Percentiles rank a stretch among this genome's conserved stretches.
These are phyloP conservation scores for Candida verbasci DNA, from an alignment of 805 yeast genomes.

Conservation along the genomic window DNA sequence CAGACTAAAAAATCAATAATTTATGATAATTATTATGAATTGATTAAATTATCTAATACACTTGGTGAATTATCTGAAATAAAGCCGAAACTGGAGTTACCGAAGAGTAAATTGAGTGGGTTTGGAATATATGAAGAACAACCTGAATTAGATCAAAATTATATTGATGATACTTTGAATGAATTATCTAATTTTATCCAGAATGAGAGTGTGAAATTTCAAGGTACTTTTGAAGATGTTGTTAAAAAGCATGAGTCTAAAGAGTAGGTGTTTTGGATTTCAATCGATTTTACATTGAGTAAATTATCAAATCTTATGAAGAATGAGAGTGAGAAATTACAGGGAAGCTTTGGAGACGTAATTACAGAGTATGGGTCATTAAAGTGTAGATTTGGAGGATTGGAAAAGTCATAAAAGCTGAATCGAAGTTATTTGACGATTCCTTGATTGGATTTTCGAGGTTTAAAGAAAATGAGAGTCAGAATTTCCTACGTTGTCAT, in stretches of 20 bases:
- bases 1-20: constrained; percentile 66
- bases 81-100: constrained; percentile 2
- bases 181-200: constrained; percentile 21
- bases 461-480: too few species aligned
- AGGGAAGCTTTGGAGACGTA: too few species aligned
- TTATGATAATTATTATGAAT: constrained; percentile 70
- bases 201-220: constrained; percentile 14
- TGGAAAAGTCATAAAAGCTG: too few species aligned
- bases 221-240: constrained; percentile 16
- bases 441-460: too few species aligned
- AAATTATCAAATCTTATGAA: too few species aligned
- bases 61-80: constrained; percentile 24
- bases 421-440: too few species aligned
- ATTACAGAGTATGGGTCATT: too few species aligned
- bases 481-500: too few species aligned
- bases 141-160: constrained; percentile 11
- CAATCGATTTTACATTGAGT: too few species aligned
- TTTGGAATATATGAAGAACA: constrained; percentile 8
- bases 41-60: constrained; percentile 62
- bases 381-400: too few species aligned
- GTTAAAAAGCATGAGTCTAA: not conserved
- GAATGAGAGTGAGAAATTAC: too few species aligned
- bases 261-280: too few species aligned
- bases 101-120: constrained; percentile 1
- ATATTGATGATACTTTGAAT: constrained; percentile 17